Evolutionary conservation across 2,329 filamentous ascomycete species (phyloP), one percentile per base, ranked within the genome.

Genomic region (Mollisiaceae sp.): DNA sequence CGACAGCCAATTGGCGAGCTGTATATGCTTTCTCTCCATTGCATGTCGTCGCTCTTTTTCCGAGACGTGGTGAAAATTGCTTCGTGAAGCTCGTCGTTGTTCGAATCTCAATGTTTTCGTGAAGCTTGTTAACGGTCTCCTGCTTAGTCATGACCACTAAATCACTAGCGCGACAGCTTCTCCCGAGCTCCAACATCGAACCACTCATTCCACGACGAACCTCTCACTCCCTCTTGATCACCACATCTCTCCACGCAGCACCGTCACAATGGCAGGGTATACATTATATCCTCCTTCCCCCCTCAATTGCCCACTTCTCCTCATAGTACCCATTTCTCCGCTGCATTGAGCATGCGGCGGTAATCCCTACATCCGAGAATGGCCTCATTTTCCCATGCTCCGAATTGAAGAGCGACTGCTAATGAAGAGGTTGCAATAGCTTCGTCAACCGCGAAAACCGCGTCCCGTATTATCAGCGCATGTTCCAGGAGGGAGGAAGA

Each of bases 401-500:
- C 8, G 38, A 52, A 22, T 27, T 36, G 50, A 32, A 32, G 55
- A 62, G 35, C 47, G 61, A 60, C 45, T 52, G 70, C 72, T 75
- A 72, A 75, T 59, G 32, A 20, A 45, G 20, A 4, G n/a, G 63
- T 61, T n/a, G 8, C 0, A 12, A 64, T 58, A 79, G 78, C 73
- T 75, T 89, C 77, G 72, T 93, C 82, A 83, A 91, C 85, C 88
- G 89, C 79, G 85, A 86, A 78, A 94, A 94, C 86, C 86, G 85
- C 76, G 91, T 94, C 75, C 90, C 90, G 64, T 75, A 90, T 77
- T 85, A 90, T 82, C 91, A 94, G 85, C 84, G 86, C 76, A 80
- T 86, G 73, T 93, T 92, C 83, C 91, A 93, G 82, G 82, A 85
- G 71, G 89, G 91, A 73, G 91, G 91, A 79, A 87, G 86, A 75